Percentiles rank a stretch among this genome's conserved stretches.
phyloP scores from a whole-genome alignment of 768 basidiomycete genomes.

The Boletus rubroflammeus region DNA sequence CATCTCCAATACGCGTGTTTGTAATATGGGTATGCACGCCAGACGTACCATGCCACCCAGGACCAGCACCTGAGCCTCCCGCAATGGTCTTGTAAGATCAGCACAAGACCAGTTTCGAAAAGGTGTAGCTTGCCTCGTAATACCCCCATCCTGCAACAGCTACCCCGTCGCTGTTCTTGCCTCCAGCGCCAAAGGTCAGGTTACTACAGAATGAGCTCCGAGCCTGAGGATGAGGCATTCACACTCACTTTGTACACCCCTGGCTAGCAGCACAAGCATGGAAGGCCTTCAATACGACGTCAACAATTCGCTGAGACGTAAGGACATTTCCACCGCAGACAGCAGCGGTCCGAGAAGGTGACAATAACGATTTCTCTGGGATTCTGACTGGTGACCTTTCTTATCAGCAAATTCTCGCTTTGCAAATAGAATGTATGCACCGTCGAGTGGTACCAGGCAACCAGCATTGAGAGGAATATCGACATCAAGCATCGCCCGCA shows the following conservation, averaged over 20 bases:
- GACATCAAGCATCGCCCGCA: conserved; percentile 79
- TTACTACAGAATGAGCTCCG: conserved; percentile 48
- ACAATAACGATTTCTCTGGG: conserved; percentile 72
- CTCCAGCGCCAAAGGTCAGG: conserved; percentile 84
- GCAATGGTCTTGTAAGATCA: conserved; percentile 64
- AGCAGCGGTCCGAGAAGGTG: conserved; percentile 82
- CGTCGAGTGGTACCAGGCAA: conserved; percentile 81
- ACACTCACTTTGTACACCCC: conserved; percentile 82
- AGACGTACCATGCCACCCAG: conserved; percentile 85
- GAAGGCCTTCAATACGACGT: conserved; percentile 91
- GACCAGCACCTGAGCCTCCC: conserved; percentile 90
- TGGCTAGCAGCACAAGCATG: conserved; percentile 89
- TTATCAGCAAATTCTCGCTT: background rate
- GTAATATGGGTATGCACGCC: conserved; percentile 95
- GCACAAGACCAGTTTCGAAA: background rate
- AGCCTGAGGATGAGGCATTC: background rate
- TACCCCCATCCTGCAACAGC: conserved; percentile 85
- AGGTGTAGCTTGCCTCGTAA: conserved; percentile 54
- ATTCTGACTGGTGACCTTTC: conserved; percentile 55
- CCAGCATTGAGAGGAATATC: conserved; percentile 95
- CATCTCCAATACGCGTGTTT: conserved; percentile 89
- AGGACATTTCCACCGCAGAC: conserved; percentile 93
- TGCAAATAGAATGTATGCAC: conserved; percentile 37
- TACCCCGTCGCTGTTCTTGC: conserved; percentile 78
- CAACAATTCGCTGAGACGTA: conserved; percentile 90